Evolutionary conservation across 176 grass and related monocot genomes (phyloP), one percentile per base, ranked within the genome.

Genomic region (Coix lacrymajobi): DNA sequence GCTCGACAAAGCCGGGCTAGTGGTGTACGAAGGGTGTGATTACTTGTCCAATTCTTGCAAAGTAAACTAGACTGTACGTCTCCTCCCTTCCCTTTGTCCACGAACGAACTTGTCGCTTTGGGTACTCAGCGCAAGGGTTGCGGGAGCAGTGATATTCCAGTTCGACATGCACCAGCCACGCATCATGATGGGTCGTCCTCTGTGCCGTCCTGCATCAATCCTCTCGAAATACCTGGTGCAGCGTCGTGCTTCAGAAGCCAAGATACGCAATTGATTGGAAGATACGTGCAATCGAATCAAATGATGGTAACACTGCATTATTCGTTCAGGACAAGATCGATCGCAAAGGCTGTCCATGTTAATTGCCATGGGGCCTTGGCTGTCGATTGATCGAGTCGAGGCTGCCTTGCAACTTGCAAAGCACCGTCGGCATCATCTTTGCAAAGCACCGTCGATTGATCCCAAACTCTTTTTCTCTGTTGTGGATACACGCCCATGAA

Each of bases 11-110:
- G 37, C 91, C 4, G 93, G 93, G 44, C 85, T 94, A 26, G 87
- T 89, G 73, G 73, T 85, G 79, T 94, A 96, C 75, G 62, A 92
- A 73, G 93, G 83, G 45, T 99, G 96, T 56, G 91, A 87, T 49
- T 79, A 85, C 73, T 51, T 92, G 57, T 90, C 96, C 40, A 80
- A 49, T 43, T 87, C 89, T 20, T 99, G 96, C 86, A 81, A 73
- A 82, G 91, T 94, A 63, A 90, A 77, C 63, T 87, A 71, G 71
- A 45, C 67, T 38, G 62, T 44, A 19, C 5, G 17, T 49, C 68
- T 16, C n/a, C 7, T 73, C 7, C 26, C 29, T 11, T 43, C 32
- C 56, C 15, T 75, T 52, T 20, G 10, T 81, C 25, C 81, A 75
- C 39, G 43, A 34, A 75, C 39, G 43, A 34, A 63, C 19, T 44